phyloP scores from a whole-genome alignment of 1,139 yeast species.

The Lipomyces yarrowii region DNA sequence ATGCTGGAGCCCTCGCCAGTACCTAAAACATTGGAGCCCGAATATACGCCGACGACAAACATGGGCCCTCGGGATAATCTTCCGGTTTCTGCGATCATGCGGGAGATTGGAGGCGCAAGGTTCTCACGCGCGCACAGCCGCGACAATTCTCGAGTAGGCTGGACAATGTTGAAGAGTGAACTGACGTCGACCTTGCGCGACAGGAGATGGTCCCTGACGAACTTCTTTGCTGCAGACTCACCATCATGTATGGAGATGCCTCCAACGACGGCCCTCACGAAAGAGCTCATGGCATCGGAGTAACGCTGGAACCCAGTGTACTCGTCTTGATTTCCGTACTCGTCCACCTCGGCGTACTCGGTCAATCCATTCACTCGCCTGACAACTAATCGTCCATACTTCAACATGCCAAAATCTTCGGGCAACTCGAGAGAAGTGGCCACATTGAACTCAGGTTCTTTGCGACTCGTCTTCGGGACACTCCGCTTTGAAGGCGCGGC shows the following conservation, averaged over 20 bases:
- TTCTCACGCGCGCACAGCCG: constrained; percentile 76
- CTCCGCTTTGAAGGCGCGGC: background rate
- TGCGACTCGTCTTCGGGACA: background rate
- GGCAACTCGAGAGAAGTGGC: constrained; percentile 57
- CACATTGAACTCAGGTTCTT: background rate
- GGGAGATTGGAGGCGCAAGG: constrained; percentile 73
- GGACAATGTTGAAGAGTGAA: constrained; percentile 73
- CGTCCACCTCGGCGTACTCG: constrained; percentile 34
- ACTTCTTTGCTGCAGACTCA: constrained; percentile 60
- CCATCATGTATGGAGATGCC: constrained; percentile 55
- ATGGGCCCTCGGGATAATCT: constrained; percentile 82
- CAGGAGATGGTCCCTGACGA: constrained; percentile 71
- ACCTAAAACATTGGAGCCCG: constrained; percentile 81
- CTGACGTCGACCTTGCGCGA: constrained; percentile 77
- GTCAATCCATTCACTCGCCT: constrained; percentile 38
- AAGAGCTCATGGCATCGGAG: constrained; percentile 51
- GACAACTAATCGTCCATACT: constrained; percentile 23
- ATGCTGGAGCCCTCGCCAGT: constrained; percentile 95
- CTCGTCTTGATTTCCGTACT: constrained; percentile 46
- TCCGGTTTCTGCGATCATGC: constrained; percentile 92
- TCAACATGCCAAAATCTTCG: constrained; percentile 31
- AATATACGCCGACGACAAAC: constrained; percentile 87
- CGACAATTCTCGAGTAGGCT: constrained; percentile 84
- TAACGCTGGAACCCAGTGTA: constrained; percentile 43
- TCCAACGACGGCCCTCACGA: constrained; percentile 54